Evolutionary conservation across 2,329 filamentous ascomycete species (phyloP), one percentile per base, ranked within the genome.

Genomic region (Neodidymelliopsis sp.): DNA sequence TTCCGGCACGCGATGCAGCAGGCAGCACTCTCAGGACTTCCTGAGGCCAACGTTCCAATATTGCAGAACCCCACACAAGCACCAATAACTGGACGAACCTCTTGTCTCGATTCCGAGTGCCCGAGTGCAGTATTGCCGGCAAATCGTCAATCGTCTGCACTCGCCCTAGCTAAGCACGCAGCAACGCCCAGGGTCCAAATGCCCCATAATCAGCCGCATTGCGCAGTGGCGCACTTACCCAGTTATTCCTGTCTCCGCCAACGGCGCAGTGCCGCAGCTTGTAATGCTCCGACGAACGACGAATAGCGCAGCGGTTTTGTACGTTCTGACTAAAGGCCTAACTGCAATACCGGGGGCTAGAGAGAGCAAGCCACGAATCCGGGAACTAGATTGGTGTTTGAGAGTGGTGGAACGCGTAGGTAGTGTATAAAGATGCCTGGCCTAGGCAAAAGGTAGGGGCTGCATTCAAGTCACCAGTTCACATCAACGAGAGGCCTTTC

Each of bases 391-490:
- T 47, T 52, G 49, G 41, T 28, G 19, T 30, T n/a, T 31, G 34
- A 35, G 22, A 10, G n/a, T 41, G 25, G 41, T 46, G 42, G 42
- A 42, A 52, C 41, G 36, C 30, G 42, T 46, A 25, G 36, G 31
- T 39, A 13, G 22, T 38, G 33, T 52, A 42, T 46, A 49, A 47
- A 52, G 49, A 52, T 52, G 49, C 49, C 49, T 52, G 49, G 49
- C 37, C 39, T 46, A 38, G 42, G 49, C 49, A 45, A 36, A 33
- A 22, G 42, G 37, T 29, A 36, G 23, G 33, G 33, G 22, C 20
- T 34, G 19, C 20, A 51, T 27, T 29, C 47, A 50, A 50, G 47
- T 50, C 47, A 45, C 30, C 47, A 45, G 36, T 50, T 20, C 36
- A 37, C 30, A 31, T 13, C 20, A 40, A 4, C 29, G n/a, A 44